phyloP scores from a whole-genome alignment of 116 monocot genomes.

The Papilionanthe hybrid region DNA sequence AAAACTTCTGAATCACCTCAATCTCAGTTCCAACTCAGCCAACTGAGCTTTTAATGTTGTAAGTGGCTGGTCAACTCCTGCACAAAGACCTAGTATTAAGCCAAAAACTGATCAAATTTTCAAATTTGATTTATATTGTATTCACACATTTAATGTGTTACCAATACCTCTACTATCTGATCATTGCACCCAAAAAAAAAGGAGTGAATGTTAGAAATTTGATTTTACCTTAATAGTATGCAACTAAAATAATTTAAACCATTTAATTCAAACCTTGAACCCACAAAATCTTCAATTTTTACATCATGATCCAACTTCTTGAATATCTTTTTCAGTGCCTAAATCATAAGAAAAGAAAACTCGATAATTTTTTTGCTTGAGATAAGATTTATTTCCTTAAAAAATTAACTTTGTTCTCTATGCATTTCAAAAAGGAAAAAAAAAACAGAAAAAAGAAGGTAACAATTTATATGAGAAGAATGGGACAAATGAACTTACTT shows the following conservation, averaged over 20 bases:
- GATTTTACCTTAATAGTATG: not conserved
- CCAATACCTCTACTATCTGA: slow-evolving; percentile 58
- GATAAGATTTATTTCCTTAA: no score
- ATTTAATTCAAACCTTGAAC: slow-evolving; percentile 43
- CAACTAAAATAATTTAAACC: not conserved
- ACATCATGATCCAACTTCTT: slow-evolving; percentile 85
- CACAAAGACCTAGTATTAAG: slow-evolving; percentile 4
- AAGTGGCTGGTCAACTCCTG: slow-evolving; percentile 59
- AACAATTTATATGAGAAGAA: no score
- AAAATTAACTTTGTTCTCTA: no score
- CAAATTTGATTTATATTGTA: not conserved
- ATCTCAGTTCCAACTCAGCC: slow-evolving; percentile 52
- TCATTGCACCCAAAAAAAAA: slow-evolving; percentile 22
- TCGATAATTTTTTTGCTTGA: no score
- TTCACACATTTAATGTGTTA: not conserved
- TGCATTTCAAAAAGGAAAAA: no score
- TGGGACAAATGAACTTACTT: no score
- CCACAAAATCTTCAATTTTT: slow-evolving; percentile 66
- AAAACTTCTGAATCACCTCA: slow-evolving; percentile 36
- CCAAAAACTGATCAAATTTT: not conserved
- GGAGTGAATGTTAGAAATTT: slow-evolving; percentile 15
- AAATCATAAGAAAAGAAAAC: not conserved
- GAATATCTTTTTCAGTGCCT: slow-evolving; percentile 90
- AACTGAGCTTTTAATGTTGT: slow-evolving; percentile 54
- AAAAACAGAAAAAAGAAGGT: no score